These are phyloP conservation scores for Fistulinella prunicolor DNA, from an alignment of 768 basidiomycete species.

Conservation along the genomic window DNA sequence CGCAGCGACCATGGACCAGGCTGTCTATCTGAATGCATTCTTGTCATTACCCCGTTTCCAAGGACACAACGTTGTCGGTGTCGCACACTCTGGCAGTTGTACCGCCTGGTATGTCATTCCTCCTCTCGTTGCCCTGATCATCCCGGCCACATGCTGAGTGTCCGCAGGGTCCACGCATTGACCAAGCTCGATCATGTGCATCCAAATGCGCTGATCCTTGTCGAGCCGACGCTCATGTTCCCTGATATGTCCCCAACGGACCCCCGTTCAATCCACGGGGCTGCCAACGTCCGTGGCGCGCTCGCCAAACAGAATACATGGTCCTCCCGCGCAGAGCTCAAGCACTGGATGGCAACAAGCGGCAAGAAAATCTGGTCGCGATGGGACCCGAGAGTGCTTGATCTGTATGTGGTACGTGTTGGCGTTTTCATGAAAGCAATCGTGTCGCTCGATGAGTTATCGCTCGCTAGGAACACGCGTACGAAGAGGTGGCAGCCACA, in stretches of 20 bases:
- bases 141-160: not conserved
- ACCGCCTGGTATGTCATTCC: slow-evolving; percentile 21
- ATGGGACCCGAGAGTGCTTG: slow-evolving; percentile 25
- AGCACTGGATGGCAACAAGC: slow-evolving; percentile 14
- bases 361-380: slow-evolving; percentile 20
- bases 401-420: slow-evolving; percentile 23
- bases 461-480: slow-evolving; percentile 19
- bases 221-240: slow-evolving; percentile 34
- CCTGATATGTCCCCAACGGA: slow-evolving; percentile 26
- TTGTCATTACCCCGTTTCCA: slow-evolving; percentile 22
- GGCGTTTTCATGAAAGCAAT: no score
- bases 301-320: slow-evolving; percentile 27
- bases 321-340: slow-evolving; percentile 20
- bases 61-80: slow-evolving; percentile 22
- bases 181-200: slow-evolving; percentile 14
- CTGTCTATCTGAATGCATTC: slow-evolving; percentile 25
- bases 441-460: not conserved
- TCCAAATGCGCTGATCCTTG: slow-evolving; percentile 20
- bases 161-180: slow-evolving; percentile 21
- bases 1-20: slow-evolving; percentile 23
- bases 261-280: slow-evolving; percentile 27
- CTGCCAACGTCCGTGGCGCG: slow-evolving; percentile 30
- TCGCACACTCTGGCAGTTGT: slow-evolving; percentile 31
- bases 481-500: slow-evolving; percentile 18
- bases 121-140: not conserved